Evolutionary conservation across 345 rosid genomes (phyloP), one percentile per base, ranked within the genome.

Genomic region (Citropsis articulata): DNA sequence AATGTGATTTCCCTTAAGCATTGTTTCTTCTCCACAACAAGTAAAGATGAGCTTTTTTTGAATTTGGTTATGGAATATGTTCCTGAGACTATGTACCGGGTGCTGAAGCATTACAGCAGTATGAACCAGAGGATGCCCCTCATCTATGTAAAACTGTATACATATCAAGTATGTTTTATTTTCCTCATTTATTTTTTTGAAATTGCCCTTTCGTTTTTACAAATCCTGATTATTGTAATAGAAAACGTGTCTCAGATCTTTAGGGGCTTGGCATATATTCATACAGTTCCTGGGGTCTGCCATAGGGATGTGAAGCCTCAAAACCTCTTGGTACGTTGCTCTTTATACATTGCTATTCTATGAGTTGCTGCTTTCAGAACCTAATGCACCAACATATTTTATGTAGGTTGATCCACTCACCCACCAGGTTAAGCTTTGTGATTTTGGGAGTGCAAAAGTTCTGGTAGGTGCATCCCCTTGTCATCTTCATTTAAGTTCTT

Each of bases 281-380:
- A 95, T 78, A 82, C 87, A 33, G 91, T 85, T 60, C 89, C 91
- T 75, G 94, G 94, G 69, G 93, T 95, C 73, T 93, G 97, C 75
- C 99, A 95, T 81, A 88, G 98, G 78, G 98, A 95, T 79, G 83
- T 95, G 80, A 95, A 95, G 78, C 99, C 99, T 40, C 99, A 93
- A 88, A 95, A 93, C 79, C 90, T 95, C 48, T 82, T 95, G 98
- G 98, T 95, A 91, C 12, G 85, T 40, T 66, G 19, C 36, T 66
- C 22, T 75, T 27, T 75, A 24, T 62, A 30, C 25, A 12, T 30
- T 31, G 22, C 33, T 60, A 31, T 78, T 71, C 13, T 9, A 36
- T 48, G 60, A 72, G 50, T 53, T 31, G 22, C 36, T 50, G 18
- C 33, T 83, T 69, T 2, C 78, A 71, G 40, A 71, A 71, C 76